A percentile compares a stretch with the other conserved stretches of the same genome.
These are phyloP conservation scores for Claviceps sp. DNA, from an alignment of 2,329 filamentous ascomycete species.

Conservation along the genomic window DNA sequence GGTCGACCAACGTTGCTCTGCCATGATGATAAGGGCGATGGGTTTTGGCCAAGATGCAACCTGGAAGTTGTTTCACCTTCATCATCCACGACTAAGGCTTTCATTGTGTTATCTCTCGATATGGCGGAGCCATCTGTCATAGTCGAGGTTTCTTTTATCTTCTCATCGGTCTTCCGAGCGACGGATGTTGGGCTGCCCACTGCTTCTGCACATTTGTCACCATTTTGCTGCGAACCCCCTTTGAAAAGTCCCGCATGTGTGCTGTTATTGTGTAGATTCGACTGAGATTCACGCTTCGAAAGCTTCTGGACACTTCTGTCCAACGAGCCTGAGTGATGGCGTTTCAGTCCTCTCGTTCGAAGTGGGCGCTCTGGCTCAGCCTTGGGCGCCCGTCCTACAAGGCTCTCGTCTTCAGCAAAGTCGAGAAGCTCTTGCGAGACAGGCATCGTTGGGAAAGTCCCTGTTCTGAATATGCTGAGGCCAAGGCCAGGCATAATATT, in stretches of 20 bases:
- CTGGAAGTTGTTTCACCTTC: not conserved
- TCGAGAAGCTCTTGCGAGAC: conserved; percentile 25
- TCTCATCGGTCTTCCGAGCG: not conserved
- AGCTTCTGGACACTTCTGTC: conserved; percentile 1
- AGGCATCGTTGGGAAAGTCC: conserved; percentile 22
- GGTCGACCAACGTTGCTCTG: conserved; percentile 25
- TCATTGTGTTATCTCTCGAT: not conserved
- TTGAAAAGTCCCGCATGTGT: not conserved
- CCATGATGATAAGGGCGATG: conserved; percentile 20
- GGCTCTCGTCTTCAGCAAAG: conserved; percentile 25
- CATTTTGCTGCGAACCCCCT: not conserved
- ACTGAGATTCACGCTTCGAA: not conserved
- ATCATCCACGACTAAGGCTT: not conserved
- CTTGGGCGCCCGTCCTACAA: conserved; percentile 12
- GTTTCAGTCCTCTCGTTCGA: not conserved
- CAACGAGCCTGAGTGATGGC: not conserved
- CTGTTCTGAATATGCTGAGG: conserved; percentile 27
- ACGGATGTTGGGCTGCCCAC: not conserved
- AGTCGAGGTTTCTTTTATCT: not conserved
- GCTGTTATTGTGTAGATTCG: not conserved
- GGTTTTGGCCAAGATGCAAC: not conserved
- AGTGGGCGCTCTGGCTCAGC: not conserved
- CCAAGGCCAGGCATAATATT: conserved; percentile 22
- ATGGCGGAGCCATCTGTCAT: not conserved
- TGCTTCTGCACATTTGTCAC: not conserved